phyloP scores from a whole-genome alignment of 495 filamentous ascomycete species.

The Trichoderma orchidacearum region DNA sequence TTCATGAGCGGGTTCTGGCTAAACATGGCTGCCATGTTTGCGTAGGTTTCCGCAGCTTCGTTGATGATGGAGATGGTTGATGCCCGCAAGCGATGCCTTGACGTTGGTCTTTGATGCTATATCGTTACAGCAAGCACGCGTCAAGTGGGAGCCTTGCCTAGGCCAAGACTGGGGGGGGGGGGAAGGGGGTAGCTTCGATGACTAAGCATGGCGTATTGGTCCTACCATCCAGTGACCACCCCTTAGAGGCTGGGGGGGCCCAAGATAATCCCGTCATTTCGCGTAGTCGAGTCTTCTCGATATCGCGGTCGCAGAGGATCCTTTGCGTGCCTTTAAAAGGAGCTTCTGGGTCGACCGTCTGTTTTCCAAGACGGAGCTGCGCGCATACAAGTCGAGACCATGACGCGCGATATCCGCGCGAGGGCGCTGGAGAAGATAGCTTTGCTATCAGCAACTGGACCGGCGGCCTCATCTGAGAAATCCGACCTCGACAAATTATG shows the following conservation, averaged over 20 bases:
- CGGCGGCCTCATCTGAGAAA: slow-evolving; percentile 34
- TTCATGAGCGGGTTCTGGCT: slow-evolving; percentile 49
- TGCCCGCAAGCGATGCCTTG: not conserved
- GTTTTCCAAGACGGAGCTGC: not conserved
- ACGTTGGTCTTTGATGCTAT: not conserved
- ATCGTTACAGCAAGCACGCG: slow-evolving; percentile 14
- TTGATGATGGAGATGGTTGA: not conserved
- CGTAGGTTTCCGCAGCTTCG: not conserved
- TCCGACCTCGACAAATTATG: slow-evolving; percentile 53
- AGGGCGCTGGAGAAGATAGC: slow-evolving; percentile 62
- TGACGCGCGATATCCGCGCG: slow-evolving; percentile 41
- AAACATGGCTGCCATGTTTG: slow-evolving; percentile 41
- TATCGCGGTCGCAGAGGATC: not conserved
- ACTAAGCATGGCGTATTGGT: not conserved
- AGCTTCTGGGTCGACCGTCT: not conserved
- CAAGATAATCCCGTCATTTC: not conserved
- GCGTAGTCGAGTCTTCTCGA: not conserved
- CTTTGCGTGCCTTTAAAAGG: not conserved
- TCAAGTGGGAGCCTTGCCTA: slow-evolving; percentile 34
- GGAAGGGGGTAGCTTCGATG: slow-evolving; percentile 1
- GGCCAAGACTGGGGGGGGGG: not conserved
- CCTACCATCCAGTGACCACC: not conserved
- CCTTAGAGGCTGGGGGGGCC: not conserved
- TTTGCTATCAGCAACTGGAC: slow-evolving; percentile 40
- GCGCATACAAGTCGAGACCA: slow-evolving; percentile 7